phyloP scores from a whole-genome alignment of 768 basidiomycete species.

The Podaxis rugospora region DNA sequence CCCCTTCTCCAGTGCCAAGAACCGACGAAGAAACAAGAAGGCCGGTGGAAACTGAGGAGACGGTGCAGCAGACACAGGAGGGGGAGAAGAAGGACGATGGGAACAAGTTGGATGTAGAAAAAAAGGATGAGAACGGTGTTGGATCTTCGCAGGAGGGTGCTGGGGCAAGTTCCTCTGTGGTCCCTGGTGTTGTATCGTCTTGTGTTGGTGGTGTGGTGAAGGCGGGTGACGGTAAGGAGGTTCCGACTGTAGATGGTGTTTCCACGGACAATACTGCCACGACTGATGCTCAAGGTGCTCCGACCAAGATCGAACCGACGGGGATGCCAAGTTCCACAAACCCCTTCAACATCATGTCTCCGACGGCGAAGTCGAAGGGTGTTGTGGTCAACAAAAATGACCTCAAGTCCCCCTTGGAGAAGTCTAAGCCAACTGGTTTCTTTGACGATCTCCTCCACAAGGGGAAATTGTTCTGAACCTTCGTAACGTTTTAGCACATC shows the following conservation, averaged over 20 bases:
- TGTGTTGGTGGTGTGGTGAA: neutral
- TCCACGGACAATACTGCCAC: neutral
- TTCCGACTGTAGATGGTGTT: neutral
- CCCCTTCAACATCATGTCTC: neutral
- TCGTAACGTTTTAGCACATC: neutral
- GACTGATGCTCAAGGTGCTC: neutral
- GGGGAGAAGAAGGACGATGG: neutral
- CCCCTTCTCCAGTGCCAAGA: conserved; percentile 3
- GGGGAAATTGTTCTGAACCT: neutral
- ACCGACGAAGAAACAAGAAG: conserved; percentile 2
- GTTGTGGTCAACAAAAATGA: neutral
- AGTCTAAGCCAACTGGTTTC: neutral
- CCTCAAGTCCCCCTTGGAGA: neutral
- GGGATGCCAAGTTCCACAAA: neutral
- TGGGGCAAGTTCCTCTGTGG: conserved; percentile 4
- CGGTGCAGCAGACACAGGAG: neutral
- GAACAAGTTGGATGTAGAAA: conserved; percentile 8
- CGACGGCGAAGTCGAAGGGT: neutral
- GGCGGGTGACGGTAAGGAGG: conserved; percentile 2
- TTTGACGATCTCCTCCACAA: neutral
- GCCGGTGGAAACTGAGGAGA: neutral
- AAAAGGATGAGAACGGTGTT: conserved; percentile 11
- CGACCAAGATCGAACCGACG: neutral
- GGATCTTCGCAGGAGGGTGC: conserved; percentile 3
- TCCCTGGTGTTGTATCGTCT: neutral